Base-by-base conservation (phyloP, 129 eudicot genomes). In the Tagetes erecta region DNA sequence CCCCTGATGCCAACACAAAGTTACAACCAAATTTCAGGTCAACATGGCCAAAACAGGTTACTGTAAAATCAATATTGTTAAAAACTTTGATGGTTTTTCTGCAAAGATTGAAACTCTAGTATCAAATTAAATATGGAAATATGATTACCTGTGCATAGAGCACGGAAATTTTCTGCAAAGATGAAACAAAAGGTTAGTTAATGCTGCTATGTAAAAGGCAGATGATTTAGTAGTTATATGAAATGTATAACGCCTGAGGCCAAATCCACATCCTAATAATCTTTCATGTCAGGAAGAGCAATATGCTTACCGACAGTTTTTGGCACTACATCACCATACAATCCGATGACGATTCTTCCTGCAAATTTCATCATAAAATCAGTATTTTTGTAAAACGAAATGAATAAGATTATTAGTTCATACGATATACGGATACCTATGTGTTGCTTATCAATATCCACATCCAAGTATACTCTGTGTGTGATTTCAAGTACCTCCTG, bases 381-480 rank as follows among this genome's bases (percentile, higher is more conserved):
- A 20, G 27, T 20, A 20, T 20, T 20, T 20, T 20, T 20, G 27
- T 20, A 20, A 20, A 20, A 20, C 27, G 27, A 20, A 20, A 20
- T 20, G 27, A 0, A 20, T 20, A 20, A 20, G 27, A 20, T 20
- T 20, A 20, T 20, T 20, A 20, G 27, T 20, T 20, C 27, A 20
- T 20, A 20, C 27, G 27, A 20, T 20, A 20, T 20, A 20, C 27
- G 0, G 27, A 79, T 86, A 93, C 98, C 98, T 86, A 85, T 74
- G n/a, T 86, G 95, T 70, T 90, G 98, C 80, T 90, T 90, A 80
- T 93, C 96, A 69, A 93, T 86, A 83, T 93, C 96, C 77, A 90
- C 97, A 80, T 93, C 98, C 80, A 93, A 77, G 80, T 78, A 90
- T 62, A 93, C 96, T 67, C 96, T 86, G 69, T 90, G 88, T 7